A percentile compares a stretch with the other conserved stretches of the same genome.
These are phyloP conservation scores for Albugo candida DNA, from an alignment of 352 stramenopile genomes.

Conservation along the genomic window DNA sequence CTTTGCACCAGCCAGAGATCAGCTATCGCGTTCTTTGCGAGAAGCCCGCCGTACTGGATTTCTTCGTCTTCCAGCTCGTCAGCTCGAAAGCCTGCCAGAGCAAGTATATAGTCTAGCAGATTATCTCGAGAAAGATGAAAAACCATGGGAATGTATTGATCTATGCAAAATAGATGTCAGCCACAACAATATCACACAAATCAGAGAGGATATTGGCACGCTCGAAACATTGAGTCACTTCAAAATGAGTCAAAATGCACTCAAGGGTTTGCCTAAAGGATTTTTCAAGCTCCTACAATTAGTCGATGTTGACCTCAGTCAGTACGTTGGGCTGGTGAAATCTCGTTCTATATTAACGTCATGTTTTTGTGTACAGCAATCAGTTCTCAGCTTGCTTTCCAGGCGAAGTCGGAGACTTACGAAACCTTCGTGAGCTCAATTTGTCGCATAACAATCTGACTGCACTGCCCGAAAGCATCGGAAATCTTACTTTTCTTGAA, in stretches of 20 bases:
- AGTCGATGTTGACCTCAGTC: slow-evolving; percentile 46
- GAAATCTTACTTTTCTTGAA: slow-evolving; percentile 26
- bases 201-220: slow-evolving; percentile 29
- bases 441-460: slow-evolving; percentile 41
- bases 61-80: slow-evolving; percentile 34
- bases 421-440: slow-evolving; percentile 37
- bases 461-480: slow-evolving; percentile 29
- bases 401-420: slow-evolving; percentile 22
- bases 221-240: slow-evolving; percentile 32
- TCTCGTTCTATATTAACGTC: background rate
- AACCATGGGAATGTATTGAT: slow-evolving; percentile 72
- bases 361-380: slow-evolving; percentile 21
- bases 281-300: slow-evolving; percentile 44
- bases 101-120: slow-evolving; percentile 61
- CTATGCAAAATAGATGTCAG: slow-evolving; percentile 64
- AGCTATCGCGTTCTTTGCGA: slow-evolving; percentile 27
- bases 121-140: slow-evolving; percentile 69
- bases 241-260: slow-evolving; percentile 54
- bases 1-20: slow-evolving; percentile 24
- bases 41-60: slow-evolving; percentile 41
- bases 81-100: slow-evolving; percentile 31
- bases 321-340: slow-evolving; percentile 18
- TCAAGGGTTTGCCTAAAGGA: slow-evolving; percentile 28
- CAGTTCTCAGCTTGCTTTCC: slow-evolving; percentile 30
- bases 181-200: slow-evolving; percentile 40